Evolutionary conservation across 176 grass and related monocot species (phyloP).

Genomic region (Lolium multiflorum): DNA sequence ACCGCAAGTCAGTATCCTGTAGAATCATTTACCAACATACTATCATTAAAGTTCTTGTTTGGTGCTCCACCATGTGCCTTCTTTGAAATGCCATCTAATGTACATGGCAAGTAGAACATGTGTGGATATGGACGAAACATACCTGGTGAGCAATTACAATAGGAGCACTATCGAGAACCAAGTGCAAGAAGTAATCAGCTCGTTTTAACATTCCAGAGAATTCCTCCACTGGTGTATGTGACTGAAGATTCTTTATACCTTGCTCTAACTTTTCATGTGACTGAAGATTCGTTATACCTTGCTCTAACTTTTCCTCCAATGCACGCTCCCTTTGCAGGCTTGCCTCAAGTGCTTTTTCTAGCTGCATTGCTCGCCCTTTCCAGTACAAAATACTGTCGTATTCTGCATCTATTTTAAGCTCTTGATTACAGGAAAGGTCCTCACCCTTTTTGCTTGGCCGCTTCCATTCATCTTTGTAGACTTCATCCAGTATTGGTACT

Average conservation of each 20-base stretch:
- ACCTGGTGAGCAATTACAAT: conserved; percentile 97
- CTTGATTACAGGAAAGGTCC: conserved; percentile 10
- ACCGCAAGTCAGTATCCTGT: conserved; percentile 83
- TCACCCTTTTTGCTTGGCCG: too few species aligned
- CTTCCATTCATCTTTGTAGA: too few species aligned
- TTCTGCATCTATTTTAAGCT: conserved; percentile 66
- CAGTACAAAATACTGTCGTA: conserved; percentile 59
- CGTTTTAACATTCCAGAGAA: conserved; percentile 71
- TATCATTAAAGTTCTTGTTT: conserved; percentile 7
- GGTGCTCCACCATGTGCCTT: not conserved
- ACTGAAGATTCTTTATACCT: conserved; percentile 57
- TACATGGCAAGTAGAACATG: conserved; percentile 15
- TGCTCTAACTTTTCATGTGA: too few species aligned
- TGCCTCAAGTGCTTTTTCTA: conserved; percentile 62
- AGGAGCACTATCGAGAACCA: conserved; percentile 91
- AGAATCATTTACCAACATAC: conserved; percentile 16
- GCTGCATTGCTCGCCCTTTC: conserved; percentile 57
- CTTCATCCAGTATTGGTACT: too few species aligned
- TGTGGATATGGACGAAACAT: conserved; percentile 1
- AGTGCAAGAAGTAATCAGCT: conserved; percentile 92
- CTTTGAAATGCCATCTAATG: not conserved
- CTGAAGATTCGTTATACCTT: too few species aligned
- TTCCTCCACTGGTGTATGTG: conserved; percentile 65
- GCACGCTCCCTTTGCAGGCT: conserved; percentile 72
- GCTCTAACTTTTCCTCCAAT: conserved; percentile 55